Percentiles rank a stretch among this genome's conserved stretches.
These are phyloP conservation scores for Tolypocladium inflatum DNA, from an alignment of 2,329 filamentous ascomycete genomes.

Conservation along the genomic window DNA sequence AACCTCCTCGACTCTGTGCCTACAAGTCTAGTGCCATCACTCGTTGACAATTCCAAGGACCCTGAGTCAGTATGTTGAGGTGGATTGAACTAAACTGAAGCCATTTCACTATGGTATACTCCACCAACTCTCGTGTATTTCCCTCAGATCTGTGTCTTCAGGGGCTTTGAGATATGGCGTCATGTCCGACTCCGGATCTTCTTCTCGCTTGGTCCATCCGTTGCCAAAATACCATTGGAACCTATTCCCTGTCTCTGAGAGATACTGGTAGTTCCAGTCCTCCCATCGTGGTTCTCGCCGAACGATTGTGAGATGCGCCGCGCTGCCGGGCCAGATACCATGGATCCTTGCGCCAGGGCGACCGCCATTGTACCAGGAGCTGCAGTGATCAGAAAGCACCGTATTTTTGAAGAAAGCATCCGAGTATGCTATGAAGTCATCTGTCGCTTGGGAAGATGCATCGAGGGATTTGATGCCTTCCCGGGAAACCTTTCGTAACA, in stretches of 20 bases:
- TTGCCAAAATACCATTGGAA: constrained; percentile 59
- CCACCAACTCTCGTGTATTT: constrained; percentile 62
- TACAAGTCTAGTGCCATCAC: no score
- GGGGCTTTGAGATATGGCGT: constrained; percentile 52
- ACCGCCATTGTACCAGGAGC: constrained; percentile 64
- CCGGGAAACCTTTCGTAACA: constrained; percentile 55
- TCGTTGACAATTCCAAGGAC: no score
- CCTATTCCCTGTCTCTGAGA: constrained; percentile 33
- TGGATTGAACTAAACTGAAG: no score
- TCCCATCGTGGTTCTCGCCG: constrained; percentile 46
- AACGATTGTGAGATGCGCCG: constrained; percentile 50
- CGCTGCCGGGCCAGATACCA: constrained; percentile 61
- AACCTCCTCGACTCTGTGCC: no score
- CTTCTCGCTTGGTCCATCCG: constrained; percentile 53
- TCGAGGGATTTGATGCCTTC: constrained; percentile 56
- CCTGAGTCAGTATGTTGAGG: no score
- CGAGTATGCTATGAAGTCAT: constrained; percentile 53
- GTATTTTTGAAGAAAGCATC: constrained; percentile 46
- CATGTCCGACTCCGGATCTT: constrained; percentile 45
- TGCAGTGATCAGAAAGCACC: constrained; percentile 52
- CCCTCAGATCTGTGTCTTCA: constrained; percentile 47
- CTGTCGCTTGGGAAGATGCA: constrained; percentile 47
- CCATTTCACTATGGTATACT: constrained; percentile 21
- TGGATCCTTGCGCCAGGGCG: constrained; percentile 53
- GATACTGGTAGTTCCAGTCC: constrained; percentile 42